These are phyloP conservation scores for Ambispora gerdemannii DNA, from an alignment of 192 early-diverging fungal genomes.

Conservation along the genomic window DNA sequence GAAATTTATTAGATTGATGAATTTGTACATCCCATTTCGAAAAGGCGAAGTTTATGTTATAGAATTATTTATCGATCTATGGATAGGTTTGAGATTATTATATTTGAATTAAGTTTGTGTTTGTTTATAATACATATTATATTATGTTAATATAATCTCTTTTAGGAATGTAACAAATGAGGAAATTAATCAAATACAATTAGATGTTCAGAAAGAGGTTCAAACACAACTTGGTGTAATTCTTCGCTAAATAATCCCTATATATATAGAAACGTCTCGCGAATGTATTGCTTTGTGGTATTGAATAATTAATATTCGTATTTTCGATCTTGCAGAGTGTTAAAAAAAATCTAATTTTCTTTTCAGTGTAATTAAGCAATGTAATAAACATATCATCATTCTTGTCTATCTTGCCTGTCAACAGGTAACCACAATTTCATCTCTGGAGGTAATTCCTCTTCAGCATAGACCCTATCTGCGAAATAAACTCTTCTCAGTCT, in stretches of 20 bases:
- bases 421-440: constrained; percentile 88
- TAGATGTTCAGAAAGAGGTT: constrained; percentile 64
- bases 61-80: constrained; percentile 94
- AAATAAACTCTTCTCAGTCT: constrained; percentile 87
- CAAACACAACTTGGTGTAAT: constrained; percentile 67
- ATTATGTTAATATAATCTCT: constrained; percentile 1
- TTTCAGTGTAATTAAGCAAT: too few relatives aligned
- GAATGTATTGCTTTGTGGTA: too few relatives aligned
- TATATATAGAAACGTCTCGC: too few relatives aligned
- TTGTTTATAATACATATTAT: not conserved
- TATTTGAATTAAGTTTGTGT: not conserved
- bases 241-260: constrained; percentile 55
- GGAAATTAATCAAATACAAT: constrained; percentile 93
- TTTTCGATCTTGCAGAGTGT: too few relatives aligned
- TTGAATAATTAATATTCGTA: too few relatives aligned
- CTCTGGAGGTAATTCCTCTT: constrained; percentile 90
- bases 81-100: constrained; percentile 65
- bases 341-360: too few relatives aligned
- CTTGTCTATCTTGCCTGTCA: constrained; percentile 45
- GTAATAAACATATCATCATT: not conserved
- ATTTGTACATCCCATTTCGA: constrained; percentile 85
- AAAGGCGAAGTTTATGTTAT: constrained; percentile 80
- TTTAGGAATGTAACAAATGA: constrained; percentile 83
- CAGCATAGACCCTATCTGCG: constrained; percentile 83
- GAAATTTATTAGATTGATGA: constrained; percentile 68